Conservation (phyloP, 2,329 filamentous ascomycete species). For the Fusarium caatingaense region DNA sequence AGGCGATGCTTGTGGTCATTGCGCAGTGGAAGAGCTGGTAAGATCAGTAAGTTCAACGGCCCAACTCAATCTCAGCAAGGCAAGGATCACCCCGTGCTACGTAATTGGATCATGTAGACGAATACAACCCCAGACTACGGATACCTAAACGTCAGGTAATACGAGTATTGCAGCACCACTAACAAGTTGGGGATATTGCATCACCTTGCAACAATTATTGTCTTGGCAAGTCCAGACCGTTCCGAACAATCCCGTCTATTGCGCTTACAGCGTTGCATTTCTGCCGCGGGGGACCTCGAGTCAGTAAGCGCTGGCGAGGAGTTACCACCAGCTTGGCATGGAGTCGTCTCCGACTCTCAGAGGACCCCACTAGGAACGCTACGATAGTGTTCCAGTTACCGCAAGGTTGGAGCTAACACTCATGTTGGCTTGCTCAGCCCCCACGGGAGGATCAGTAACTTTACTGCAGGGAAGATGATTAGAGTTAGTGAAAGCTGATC, state of each 20-base stretch:
- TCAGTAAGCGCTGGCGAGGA: constrained; percentile 1
- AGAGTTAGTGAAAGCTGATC: background rate
- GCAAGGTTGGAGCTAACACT: background rate
- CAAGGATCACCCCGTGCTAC: background rate
- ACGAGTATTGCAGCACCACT: background rate
- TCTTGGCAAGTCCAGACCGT: constrained; percentile 2
- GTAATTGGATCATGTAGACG: background rate
- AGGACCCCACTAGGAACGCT: background rate
- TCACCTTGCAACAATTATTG: constrained; percentile 8
- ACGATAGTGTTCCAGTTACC: background rate
- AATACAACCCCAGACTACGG: constrained; percentile 13
- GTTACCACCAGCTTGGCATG: background rate
- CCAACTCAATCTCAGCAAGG: background rate
- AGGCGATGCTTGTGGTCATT: background rate
- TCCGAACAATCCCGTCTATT: constrained; percentile 18
- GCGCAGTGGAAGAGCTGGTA: background rate
- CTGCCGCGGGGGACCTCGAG: constrained; percentile 1
- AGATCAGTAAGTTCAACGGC: background rate
- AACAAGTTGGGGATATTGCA: constrained; percentile 8
- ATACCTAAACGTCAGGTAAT: background rate
- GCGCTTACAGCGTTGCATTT: background rate
- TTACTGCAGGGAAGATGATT: background rate
- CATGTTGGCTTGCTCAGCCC: background rate
- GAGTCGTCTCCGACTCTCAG: background rate
- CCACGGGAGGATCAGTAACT: background rate